A percentile compares a stretch with the other conserved stretches of the same genome.
Evolutionary conservation across 495 filamentous ascomycete species (phyloP).

Genomic region (Aspergillus asperescens): DNA sequence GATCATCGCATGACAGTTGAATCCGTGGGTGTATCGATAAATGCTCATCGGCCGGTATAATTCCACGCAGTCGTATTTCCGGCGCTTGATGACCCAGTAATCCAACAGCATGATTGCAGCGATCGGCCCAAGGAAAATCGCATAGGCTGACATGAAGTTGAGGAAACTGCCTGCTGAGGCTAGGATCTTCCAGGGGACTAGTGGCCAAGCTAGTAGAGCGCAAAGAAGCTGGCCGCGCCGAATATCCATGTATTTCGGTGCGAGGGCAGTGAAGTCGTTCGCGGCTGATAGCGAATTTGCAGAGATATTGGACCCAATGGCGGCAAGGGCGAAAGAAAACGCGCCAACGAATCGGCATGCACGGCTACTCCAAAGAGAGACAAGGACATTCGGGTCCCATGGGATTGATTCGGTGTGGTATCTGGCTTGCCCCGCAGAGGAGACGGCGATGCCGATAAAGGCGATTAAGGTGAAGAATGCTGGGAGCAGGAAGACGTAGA

Average conservation of each 20-base stretch:
- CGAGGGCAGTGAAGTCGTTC: slow-evolving; percentile 48
- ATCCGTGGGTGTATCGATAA: slow-evolving; percentile 15
- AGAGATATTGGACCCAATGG: slow-evolving; percentile 44
- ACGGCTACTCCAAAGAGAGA: neutral
- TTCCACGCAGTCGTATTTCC: slow-evolving; percentile 14
- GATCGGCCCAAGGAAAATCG: slow-evolving; percentile 40
- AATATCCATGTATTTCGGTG: slow-evolving; percentile 54
- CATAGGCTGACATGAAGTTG: slow-evolving; percentile 42
- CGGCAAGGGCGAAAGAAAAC: slow-evolving; percentile 18
- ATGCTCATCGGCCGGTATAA: slow-evolving; percentile 9
- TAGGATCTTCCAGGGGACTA: slow-evolving; percentile 40
- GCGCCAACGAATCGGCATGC: neutral
- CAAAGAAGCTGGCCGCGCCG: slow-evolving; percentile 48
- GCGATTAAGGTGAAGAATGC: neutral
- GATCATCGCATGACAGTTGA: too few relatives aligned
- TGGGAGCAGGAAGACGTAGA: neutral
- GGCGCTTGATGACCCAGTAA: slow-evolving; percentile 35
- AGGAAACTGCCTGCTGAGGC: slow-evolving; percentile 39
- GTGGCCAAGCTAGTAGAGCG: slow-evolving; percentile 41
- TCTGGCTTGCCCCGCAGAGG: neutral
- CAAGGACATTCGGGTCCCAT: neutral
- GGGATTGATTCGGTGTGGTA: neutral
- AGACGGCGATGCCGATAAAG: neutral
- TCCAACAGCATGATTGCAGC: slow-evolving; percentile 37
- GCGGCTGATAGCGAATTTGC: slow-evolving; percentile 52